Base-by-base conservation (phyloP, 2,329 filamentous ascomycete species). In the Hypoxylon sp. region DNA sequence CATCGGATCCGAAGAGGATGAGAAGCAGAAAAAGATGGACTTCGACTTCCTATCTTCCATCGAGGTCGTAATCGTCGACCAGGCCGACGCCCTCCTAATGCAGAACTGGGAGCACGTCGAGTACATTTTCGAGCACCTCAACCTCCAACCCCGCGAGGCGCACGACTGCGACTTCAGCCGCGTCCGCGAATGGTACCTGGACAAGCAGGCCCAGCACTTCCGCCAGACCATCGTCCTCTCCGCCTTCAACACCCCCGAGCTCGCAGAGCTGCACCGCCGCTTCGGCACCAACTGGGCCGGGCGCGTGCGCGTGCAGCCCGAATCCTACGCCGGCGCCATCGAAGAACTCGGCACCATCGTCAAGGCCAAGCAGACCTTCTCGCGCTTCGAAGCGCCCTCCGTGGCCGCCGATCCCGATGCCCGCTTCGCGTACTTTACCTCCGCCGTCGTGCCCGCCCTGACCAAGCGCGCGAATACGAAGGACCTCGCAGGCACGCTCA, bases 31-130 rank as follows among this genome's bases (percentile, higher is more conserved):
- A 67, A 91, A 91, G 78, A 90, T 89, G 71, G 95, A 98, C 78
- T 90, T 89, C 74, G 96, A 99, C 80, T 99, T 97, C 78, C 85
- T 99, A 13, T 95, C 92, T 63, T 98, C 95, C 1, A 93, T 99
- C 74, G 96, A 99, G 81, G 81, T 99, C 56, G 90, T 96, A 33
- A 86, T 98, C 51, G 86, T 97, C 67, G 96, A 99, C 79, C 94
- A 98, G 80, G 92, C 94, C 11, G 94, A 98, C 80, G 94, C 94
- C 0, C 87, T 98, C 46, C 88, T 97, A 8, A 98, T 98, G 94
- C 96, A 99, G 80, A 98, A 97, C 79, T 98, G 95, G 94, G 94
- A 98, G 76, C 95, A 99, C 78, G 88, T 98, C 67, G 93, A 97
- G 79, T 93, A 92, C 78, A 92, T 98, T 74, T 94, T 98, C 76